Evolutionary conservation across 1,284 basidiomycete species (phyloP).

Genomic region (Fistulina hepatica): DNA sequence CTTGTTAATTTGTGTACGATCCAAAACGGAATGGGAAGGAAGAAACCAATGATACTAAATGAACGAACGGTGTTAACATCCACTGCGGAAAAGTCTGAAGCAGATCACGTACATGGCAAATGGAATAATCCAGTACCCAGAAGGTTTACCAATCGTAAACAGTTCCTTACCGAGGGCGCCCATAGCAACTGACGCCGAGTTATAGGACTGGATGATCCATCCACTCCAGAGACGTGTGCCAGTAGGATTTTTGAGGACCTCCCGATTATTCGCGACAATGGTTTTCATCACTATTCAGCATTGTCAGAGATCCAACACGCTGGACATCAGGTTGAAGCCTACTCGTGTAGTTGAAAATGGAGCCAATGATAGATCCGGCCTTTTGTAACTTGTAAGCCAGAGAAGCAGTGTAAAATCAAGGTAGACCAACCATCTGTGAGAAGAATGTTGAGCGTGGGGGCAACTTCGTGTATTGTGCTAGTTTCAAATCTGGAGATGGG

Average conservation of each 20-base stretch:
- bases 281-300: conserved; percentile 35
- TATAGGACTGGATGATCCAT: conserved; percentile 41
- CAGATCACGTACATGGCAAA: conserved; percentile 27
- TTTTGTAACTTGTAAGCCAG: conserved; percentile 1
- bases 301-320: not conserved
- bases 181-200: conserved; percentile 46
- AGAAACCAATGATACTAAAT: conserved; percentile 33
- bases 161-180: conserved; percentile 43
- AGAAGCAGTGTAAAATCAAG: not conserved
- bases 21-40: conserved; percentile 41
- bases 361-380: conserved; percentile 25
- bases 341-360: conserved; percentile 41
- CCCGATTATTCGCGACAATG: conserved; percentile 38
- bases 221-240: conserved; percentile 44
- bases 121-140: conserved; percentile 37
- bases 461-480: conserved; percentile 43
- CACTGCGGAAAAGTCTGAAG: not conserved
- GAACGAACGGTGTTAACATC: conserved; percentile 1
- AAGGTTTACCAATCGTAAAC: conserved; percentile 31
- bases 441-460: conserved; percentile 37
- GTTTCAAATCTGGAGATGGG: conserved; percentile 26
- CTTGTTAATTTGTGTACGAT: conserved; percentile 29
- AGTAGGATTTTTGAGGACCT: conserved; percentile 35
- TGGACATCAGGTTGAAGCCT: conserved; percentile 9
- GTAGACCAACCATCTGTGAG: conserved; percentile 29